Evolutionary conservation across 1,139 yeast species (phyloP).

Genomic region (Magnusiomyces fungicola): DNA sequence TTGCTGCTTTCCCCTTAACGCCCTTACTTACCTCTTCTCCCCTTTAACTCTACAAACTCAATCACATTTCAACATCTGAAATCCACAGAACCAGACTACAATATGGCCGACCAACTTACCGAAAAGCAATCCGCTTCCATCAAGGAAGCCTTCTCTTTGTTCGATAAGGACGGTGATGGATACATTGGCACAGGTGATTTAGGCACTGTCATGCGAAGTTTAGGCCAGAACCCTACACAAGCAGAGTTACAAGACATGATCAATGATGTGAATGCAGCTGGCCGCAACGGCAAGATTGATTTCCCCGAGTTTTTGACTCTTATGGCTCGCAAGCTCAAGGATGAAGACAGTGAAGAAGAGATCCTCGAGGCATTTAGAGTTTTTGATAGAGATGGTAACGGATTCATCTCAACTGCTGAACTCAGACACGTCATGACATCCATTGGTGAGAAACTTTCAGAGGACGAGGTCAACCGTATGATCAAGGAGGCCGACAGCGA

Average conservation of each 20-base stretch:
- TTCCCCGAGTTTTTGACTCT: conserved; percentile 59
- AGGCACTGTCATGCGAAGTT: conserved; percentile 96
- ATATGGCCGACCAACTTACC: conserved; percentile 74
- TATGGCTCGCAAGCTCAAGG: conserved; percentile 94
- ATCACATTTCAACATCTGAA: no score
- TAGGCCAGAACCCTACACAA: conserved; percentile 96
- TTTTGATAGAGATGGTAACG: conserved; percentile 80
- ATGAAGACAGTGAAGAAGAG: conserved; percentile 94
- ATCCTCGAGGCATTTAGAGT: conserved; percentile 96
- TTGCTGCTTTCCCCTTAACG: neutral
- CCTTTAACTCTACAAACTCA: no score
- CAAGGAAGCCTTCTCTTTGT: conserved; percentile 93
- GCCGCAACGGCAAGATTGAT: conserved; percentile 82
- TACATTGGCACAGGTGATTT: conserved; percentile 89
- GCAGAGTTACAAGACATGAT: conserved; percentile 93
- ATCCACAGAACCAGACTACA: no score
- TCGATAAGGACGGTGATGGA: conserved; percentile 91
- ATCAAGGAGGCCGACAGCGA: conserved; percentile 90
- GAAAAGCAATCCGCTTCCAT: conserved; percentile 96
- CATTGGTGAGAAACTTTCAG: conserved; percentile 91
- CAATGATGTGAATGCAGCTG: conserved; percentile 84
- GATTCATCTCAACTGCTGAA: conserved; percentile 92
- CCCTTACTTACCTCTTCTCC: neutral
- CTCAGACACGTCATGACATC: conserved; percentile 93
- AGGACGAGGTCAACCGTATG: conserved; percentile 96